Evolutionary conservation across 192 early-diverging fungal genomes (phyloP), one percentile per base, ranked within the genome.

Genomic region (Podila epicladia): DNA sequence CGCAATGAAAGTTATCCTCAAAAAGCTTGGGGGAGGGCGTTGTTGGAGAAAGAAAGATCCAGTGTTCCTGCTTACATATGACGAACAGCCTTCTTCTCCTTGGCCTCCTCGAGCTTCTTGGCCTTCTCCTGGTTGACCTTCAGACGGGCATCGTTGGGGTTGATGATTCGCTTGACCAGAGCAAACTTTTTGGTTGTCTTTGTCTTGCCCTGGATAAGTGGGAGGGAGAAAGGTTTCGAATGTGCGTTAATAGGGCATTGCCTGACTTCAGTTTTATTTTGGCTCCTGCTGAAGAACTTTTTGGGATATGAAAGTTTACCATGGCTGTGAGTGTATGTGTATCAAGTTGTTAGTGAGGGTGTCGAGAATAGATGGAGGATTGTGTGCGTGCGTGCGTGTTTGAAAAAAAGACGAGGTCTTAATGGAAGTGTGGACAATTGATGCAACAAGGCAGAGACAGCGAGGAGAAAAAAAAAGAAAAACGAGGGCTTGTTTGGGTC

Each of bases 111-210:
- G 73, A 92, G 87, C 82, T 88, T 87, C 58, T 88, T 89, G 45
- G 72, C 75, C 79, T 94, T 95, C 72, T 96, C 91, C 72, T 92
- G 85, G 83, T 83, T 71, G 49, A 85, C 87, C 87, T 91, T 95
- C 87, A 99, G 86, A 55, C 97, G 90, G 45, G 93, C 86, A 84
- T 99, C 97, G 37, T 95, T 96, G 32, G 95, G 93, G 65, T 91
- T 93, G 71, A 99, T 88, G 80, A 96, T 94, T 28, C 96, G 93
- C 87, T 99, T 99, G 53, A 97, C 95, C 62, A 92, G 87, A 35
- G 93, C 97, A 84, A 99, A 98, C 89, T 97, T 96, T 86, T 94
- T 92, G 45, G 96, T 97, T 71, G 89, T 93, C 69, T 92, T 97
- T 22, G 94, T 94, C 85, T 97, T 99, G 57, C 92, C 95, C 95